Conservation (phyloP, 2,329 filamentous ascomycete species). For the Orbilia quercus region DNA sequence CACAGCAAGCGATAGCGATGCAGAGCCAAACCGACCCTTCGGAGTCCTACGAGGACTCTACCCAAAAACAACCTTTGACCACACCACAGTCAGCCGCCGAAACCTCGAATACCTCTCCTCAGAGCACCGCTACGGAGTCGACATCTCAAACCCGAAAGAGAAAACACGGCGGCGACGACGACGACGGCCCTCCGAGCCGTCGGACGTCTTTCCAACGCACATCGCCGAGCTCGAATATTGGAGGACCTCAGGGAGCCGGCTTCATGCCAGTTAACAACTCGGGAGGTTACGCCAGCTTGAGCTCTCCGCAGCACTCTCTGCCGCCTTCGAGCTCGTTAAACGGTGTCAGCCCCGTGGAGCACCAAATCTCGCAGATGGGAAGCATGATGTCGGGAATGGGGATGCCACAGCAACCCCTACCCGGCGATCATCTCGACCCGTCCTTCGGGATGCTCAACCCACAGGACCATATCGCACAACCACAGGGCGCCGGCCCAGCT, state of each 20-base stretch:
- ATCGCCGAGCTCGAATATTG: constrained; percentile 40
- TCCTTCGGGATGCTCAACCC: constrained; percentile 54
- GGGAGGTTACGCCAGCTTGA: constrained; percentile 38
- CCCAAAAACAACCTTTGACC: constrained; percentile 45
- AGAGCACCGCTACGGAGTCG: constrained; percentile 42
- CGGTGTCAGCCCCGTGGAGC: constrained; percentile 44
- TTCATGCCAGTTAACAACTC: constrained; percentile 56
- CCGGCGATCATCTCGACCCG: constrained; percentile 57
- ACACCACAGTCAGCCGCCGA: constrained; percentile 41
- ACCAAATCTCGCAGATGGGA: constrained; percentile 52
- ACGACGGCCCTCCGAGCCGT: constrained; percentile 48
- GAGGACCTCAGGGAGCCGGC: constrained; percentile 39
- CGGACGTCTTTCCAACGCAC: constrained; percentile 48
- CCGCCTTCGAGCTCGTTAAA: constrained; percentile 45
- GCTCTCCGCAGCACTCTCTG: constrained; percentile 46
- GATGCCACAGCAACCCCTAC: constrained; percentile 36
- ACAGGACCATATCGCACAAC: constrained; percentile 41
- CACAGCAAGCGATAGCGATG: constrained; percentile 55
- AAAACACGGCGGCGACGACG: constrained; percentile 50
- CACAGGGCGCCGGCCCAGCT: constrained; percentile 51
- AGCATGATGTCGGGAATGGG: constrained; percentile 39
- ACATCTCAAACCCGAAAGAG: constrained; percentile 48
- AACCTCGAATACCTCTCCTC: constrained; percentile 37
- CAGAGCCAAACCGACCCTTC: constrained; percentile 46
- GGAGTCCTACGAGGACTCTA: constrained; percentile 47